Conservation (phyloP, 371 early-diverging fungal genomes). For the Saksenaea vasiformis region DNA sequence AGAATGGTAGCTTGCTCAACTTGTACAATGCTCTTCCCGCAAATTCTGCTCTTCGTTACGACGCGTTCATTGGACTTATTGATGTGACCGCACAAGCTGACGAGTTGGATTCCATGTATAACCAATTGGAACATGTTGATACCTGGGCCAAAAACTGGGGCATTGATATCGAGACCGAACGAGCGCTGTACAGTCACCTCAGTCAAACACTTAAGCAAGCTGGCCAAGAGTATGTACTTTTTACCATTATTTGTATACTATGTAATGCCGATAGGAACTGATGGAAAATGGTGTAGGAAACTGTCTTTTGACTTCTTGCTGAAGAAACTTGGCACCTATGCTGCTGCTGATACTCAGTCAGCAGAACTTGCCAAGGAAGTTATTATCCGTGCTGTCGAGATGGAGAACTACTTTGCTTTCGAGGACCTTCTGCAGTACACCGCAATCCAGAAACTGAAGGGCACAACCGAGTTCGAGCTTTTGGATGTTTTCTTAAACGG, state of each 20-base stretch:
- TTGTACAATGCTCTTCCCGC: slow-evolving; percentile 76
- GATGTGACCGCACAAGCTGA: slow-evolving; percentile 72
- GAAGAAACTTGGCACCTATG: slow-evolving; percentile 65
- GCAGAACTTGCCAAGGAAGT: slow-evolving; percentile 53
- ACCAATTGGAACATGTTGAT: slow-evolving; percentile 68
- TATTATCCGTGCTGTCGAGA: slow-evolving; percentile 68
- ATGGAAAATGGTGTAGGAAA: slow-evolving; percentile 32
- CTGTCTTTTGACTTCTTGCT: slow-evolving; percentile 66
- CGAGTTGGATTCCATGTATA: slow-evolving; percentile 70
- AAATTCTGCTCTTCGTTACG: slow-evolving; percentile 66
- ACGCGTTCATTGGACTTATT: slow-evolving; percentile 76
- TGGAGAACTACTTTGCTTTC: slow-evolving; percentile 79
- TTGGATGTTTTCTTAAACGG: slow-evolving; percentile 78
- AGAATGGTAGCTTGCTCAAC: slow-evolving; percentile 71
- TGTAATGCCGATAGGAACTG: neutral
- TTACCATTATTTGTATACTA: neutral
- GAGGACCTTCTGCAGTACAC: slow-evolving; percentile 74
- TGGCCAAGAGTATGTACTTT: slow-evolving; percentile 68
- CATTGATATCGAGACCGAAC: slow-evolving; percentile 55
- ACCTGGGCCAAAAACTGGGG: slow-evolving; percentile 80
- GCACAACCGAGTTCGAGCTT: slow-evolving; percentile 62
- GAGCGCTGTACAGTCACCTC: slow-evolving; percentile 64
- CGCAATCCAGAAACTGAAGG: slow-evolving; percentile 74
- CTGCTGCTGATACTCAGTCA: slow-evolving; percentile 31
- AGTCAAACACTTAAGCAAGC: slow-evolving; percentile 65